Evolutionary conservation across 2,329 filamentous ascomycete genomes (phyloP).

Genomic region (Microdochium nivale): DNA sequence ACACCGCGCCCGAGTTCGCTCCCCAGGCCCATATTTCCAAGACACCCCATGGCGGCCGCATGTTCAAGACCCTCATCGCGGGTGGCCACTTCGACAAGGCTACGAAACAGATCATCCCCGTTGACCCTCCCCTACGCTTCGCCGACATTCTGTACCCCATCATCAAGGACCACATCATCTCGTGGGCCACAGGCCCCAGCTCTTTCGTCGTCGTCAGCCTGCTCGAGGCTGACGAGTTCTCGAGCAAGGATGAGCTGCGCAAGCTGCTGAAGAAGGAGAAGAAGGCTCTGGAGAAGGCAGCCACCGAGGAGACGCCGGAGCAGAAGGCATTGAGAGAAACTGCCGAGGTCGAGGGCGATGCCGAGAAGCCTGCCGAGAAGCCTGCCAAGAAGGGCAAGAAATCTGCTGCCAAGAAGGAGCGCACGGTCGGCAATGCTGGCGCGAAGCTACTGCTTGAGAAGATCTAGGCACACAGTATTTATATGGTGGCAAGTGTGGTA

Average conservation of each 20-base stretch:
- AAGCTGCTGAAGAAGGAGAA: conserved; percentile 65
- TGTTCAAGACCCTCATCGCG: conserved; percentile 85
- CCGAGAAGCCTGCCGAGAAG: conserved; percentile 27
- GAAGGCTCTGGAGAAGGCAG: conserved; percentile 61
- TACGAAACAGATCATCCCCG: conserved; percentile 59
- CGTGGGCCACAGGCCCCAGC: conserved; percentile 81
- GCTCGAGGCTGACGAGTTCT: conserved; percentile 66
- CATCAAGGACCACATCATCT: conserved; percentile 65
- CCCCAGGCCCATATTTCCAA: conserved; percentile 48
- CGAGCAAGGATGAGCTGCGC: conserved; percentile 55
- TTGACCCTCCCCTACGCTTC: conserved; percentile 73
- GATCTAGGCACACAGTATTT: conserved; percentile 23
- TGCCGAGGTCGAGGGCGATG: conserved; percentile 37
- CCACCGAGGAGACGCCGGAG: conserved; percentile 46
- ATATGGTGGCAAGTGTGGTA: neutral
- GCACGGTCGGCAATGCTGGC: conserved; percentile 50
- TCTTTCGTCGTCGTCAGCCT: conserved; percentile 81
- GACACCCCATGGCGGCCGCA: conserved; percentile 59
- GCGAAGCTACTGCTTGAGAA: conserved; percentile 53
- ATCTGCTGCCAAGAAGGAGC: conserved; percentile 25
- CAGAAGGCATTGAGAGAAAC: conserved; percentile 44
- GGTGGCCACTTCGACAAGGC: conserved; percentile 78
- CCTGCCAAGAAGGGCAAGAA: conserved; percentile 31
- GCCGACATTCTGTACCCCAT: conserved; percentile 71
- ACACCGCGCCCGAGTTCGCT: conserved; percentile 14